Percentiles rank a stretch among this genome's conserved stretches.
Conservation (phyloP, 2,329 filamentous ascomycete genomes). For the Davidsoniella virescens region DNA sequence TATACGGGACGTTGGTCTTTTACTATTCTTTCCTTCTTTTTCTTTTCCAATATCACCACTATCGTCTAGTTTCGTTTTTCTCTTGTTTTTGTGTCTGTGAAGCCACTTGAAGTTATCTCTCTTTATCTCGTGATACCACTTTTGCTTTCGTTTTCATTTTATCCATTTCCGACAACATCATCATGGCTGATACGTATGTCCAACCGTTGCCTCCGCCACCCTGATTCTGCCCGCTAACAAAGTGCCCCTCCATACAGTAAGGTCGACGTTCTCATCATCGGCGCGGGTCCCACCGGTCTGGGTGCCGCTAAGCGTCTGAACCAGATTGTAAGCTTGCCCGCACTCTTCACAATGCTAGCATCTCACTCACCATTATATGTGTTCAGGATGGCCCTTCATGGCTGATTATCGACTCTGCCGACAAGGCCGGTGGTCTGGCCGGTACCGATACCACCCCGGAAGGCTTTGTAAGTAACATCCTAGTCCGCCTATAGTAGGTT, state of each 20-base stretch:
- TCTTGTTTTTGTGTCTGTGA: no score
- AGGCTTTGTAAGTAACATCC: conserved; percentile 68
- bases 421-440: conserved; percentile 87
- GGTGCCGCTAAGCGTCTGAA: conserved; percentile 96
- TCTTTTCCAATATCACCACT: no score
- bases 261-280: conserved; percentile 77
- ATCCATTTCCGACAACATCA: conserved; percentile 12
- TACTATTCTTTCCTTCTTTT: no score
- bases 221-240: neutral
- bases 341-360: conserved; percentile 14
- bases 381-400: conserved; percentile 74
- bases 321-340: conserved; percentile 59
- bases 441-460: conserved; percentile 90
- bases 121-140: no score
- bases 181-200: conserved; percentile 19
- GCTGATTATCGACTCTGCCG: conserved; percentile 85
- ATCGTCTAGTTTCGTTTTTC: no score
- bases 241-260: neutral
- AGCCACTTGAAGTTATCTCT: no score
- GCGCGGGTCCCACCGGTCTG: conserved; percentile 90
- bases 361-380: conserved; percentile 15
- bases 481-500: conserved; percentile 1
- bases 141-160: neutral
- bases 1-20: no score
- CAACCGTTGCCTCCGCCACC: neutral